These are phyloP conservation scores for Teunomyces tritomae DNA, from an alignment of 805 yeast genomes.

Conservation along the genomic window DNA sequence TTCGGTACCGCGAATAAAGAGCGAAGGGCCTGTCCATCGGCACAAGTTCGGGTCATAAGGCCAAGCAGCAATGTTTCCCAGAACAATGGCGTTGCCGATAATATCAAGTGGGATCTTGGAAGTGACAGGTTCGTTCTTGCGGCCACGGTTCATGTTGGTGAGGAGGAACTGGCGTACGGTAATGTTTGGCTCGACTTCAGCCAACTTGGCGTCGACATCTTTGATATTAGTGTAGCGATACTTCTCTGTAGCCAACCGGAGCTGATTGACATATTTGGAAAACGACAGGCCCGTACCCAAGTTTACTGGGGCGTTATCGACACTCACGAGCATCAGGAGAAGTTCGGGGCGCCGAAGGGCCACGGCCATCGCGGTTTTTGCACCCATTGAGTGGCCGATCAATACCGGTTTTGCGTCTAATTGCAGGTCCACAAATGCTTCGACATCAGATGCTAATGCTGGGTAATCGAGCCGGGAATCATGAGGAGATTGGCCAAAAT, in stretches of 20 bases:
- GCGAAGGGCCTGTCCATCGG: conserved; percentile 67
- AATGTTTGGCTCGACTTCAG: conserved; percentile 56
- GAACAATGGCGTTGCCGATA: conserved; percentile 63
- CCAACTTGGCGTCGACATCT: conserved; percentile 66
- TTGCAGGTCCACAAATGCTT: conserved; percentile 55
- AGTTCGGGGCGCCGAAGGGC: conserved; percentile 65
- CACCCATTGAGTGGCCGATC: conserved; percentile 90
- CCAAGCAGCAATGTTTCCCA: conserved; percentile 71
- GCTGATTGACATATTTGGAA: conserved; percentile 60
- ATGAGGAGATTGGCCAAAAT: conserved; percentile 93
- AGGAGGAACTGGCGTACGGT: conserved; percentile 74
- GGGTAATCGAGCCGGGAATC: conserved; percentile 69
- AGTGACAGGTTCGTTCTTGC: conserved; percentile 37
- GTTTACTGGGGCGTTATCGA: conserved; percentile 88
- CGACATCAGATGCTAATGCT: conserved; percentile 83
- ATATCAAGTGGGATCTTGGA: conserved; percentile 70
- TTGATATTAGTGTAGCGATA: conserved; percentile 47
- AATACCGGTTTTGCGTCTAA: conserved; percentile 51
- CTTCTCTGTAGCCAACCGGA: conserved; percentile 55
- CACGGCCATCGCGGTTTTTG: conserved; percentile 87
- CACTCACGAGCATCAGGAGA: conserved; percentile 63
- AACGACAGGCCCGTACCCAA: conserved; percentile 55
- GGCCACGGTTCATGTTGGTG: conserved; percentile 57
- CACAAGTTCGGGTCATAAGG: conserved; percentile 57
- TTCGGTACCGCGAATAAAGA: conserved; percentile 76